Base-by-base conservation (phyloP, 129 eudicot genomes). In the Chrysanthemum lavandulifolium region DNA sequence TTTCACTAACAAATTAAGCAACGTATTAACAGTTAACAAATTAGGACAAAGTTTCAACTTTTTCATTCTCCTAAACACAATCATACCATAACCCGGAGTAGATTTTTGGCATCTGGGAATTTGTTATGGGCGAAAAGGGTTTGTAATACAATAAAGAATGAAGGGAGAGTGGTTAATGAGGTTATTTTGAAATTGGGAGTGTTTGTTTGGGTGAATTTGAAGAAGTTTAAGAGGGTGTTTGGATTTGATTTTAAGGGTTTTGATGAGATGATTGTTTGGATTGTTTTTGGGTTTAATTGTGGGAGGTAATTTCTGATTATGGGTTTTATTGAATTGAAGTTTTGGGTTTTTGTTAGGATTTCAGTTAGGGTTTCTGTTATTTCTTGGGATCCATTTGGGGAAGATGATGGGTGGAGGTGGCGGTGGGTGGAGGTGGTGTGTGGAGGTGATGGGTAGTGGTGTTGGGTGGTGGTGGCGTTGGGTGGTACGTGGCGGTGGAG, bases 201-300 rank as follows among this genome's bases (percentile, higher is more conserved):
- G 67, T 79, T 80, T 18, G 65, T 31, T 33, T 63, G 81, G 47
- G 88, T 65, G 78, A 48, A 72, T 29, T 57, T 74, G 86, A 81
- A 80, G 84, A 90, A 87, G 13, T 81, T 73, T 62, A 86, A 66
- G 74, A 86, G 85, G 47, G 76, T 50, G 65, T 67, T 71, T 12
- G 96, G 96, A 71, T 76, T 79, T 55, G 73, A 76, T 80, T 78
- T 74, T 10, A 89, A 89, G 83, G 85, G 10, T 68, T 84, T 79
- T 74, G 89, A 78, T 53, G 92, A 82, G 83, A 89, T 73, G 58
- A 86, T 54, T 29, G 90, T 12, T 51, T 51, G 56, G 56, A 51
- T 9, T 6, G 23, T 58, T 58, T 19, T 15, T 6, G 62, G 62
- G 29, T 31, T 18, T 16, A 1, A 57, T 15, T 15, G 10, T 3